A percentile compares a stretch with the other conserved stretches of the same genome.
phyloP scores from a whole-genome alignment of 768 basidiomycete genomes.

The Cystobasidium tubakii region DNA sequence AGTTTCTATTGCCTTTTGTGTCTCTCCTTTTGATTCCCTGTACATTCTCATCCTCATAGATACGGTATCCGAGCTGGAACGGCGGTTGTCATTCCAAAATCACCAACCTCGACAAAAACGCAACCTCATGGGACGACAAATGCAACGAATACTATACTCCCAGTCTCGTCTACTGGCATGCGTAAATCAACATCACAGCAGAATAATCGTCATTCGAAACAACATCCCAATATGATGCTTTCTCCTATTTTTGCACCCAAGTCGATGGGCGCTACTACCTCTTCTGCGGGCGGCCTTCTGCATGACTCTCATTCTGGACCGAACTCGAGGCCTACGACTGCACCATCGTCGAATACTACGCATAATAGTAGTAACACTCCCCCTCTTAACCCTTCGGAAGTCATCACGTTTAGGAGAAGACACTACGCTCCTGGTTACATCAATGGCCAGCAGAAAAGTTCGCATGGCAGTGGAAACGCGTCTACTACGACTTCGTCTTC shows the following conservation, averaged over 20 bases:
- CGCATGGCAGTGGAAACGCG: not conserved
- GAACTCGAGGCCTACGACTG: not conserved
- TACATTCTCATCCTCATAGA: too few relatives aligned
- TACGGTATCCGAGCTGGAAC: not conserved
- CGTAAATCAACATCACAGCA: constrained; percentile 9
- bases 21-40: too few relatives aligned
- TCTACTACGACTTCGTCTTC: not conserved
- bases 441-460: constrained; percentile 12
- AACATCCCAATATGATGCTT: not conserved
- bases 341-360: not conserved
- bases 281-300: not conserved
- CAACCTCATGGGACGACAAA: not conserved
- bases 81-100: constrained; percentile 2
- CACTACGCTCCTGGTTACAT: not conserved
- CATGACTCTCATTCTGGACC: not conserved
- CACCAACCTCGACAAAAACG: not conserved
- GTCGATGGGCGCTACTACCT: not conserved
- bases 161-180: not conserved
- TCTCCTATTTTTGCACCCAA: constrained; percentile 6
- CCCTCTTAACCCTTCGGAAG: not conserved
- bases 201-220: not conserved
- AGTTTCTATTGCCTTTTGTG: too few relatives aligned
- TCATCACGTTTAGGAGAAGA: constrained; percentile 1
- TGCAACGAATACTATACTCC: not conserved
- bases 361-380: not conserved